Percentiles rank a stretch among this genome's conserved stretches.
Evolutionary conservation across 192 early-diverging fungal species (phyloP).

Genomic region (Backusella sp.): DNA sequence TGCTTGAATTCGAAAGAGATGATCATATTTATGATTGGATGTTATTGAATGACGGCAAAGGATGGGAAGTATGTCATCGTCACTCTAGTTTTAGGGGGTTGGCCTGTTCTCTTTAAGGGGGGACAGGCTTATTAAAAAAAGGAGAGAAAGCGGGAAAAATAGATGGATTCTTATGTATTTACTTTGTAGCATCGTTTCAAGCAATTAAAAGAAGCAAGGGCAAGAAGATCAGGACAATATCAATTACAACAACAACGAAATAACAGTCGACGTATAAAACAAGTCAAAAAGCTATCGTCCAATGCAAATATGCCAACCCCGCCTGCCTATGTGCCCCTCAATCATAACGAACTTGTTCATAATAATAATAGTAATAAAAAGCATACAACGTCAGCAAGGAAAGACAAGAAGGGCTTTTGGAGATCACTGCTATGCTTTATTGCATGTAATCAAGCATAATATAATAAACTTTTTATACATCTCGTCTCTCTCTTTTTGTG

Average conservation of each 20-base stretch:
- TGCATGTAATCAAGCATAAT: constrained; percentile 4
- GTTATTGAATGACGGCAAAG: constrained; percentile 50
- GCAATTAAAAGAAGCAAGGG: background rate
- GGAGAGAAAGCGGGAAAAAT: background rate
- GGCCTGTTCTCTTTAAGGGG: too few species aligned
- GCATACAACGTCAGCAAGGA: background rate
- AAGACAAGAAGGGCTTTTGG: constrained; percentile 2
- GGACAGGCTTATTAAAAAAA: background rate
- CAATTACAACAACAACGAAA: background rate
- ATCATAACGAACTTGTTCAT: background rate
- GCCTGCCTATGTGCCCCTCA: constrained; percentile 13
- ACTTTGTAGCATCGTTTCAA: constrained; percentile 7
- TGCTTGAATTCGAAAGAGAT: constrained; percentile 69
- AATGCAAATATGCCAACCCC: constrained; percentile 4
- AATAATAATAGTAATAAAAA: background rate
- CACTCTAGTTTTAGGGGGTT: background rate
- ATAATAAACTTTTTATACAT: background rate
- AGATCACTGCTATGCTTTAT: background rate
- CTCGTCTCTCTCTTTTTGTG: background rate
- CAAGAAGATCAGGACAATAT: background rate
- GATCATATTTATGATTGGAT: constrained; percentile 97
- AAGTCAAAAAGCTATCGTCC: background rate
- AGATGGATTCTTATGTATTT: background rate
- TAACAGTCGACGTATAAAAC: constrained; percentile 8
- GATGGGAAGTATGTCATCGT: constrained; percentile 39